Evolutionary conservation across 441 rosid genomes (phyloP).

Genomic region (Pelargonium myrrhifolium): DNA sequence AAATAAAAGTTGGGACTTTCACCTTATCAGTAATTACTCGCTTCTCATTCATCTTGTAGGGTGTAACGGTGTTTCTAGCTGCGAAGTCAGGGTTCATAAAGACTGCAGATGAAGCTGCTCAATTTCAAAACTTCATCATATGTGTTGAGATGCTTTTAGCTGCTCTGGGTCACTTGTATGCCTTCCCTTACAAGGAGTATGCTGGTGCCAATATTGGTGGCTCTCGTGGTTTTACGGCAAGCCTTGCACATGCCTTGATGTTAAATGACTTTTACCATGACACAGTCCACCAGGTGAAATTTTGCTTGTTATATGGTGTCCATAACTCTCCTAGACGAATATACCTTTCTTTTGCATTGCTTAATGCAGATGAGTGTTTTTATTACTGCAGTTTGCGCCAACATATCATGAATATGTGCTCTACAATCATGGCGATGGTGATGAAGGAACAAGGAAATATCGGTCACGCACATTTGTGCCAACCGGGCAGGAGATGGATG

Average conservation of each 20-base stretch:
- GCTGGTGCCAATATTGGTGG: conserved; percentile 91
- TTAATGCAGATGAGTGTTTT: conserved; percentile 22
- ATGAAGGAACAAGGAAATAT: conserved; percentile 79
- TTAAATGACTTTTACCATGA: conserved; percentile 94
- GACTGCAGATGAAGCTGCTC: conserved; percentile 73
- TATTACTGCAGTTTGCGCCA: conserved; percentile 72
- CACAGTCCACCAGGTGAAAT: conserved; percentile 83
- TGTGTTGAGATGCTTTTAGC: conserved; percentile 97
- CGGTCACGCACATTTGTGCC: conserved; percentile 94
- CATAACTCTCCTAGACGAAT: background rate
- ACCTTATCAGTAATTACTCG: background rate
- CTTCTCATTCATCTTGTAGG: conserved; percentile 37
- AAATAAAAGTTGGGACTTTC: background rate
- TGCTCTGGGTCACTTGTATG: conserved; percentile 81
- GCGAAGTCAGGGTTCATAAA: conserved; percentile 75
- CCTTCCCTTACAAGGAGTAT: conserved; percentile 95
- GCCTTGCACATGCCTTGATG: conserved; percentile 85
- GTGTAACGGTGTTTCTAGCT: conserved; percentile 91
- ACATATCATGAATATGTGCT: conserved; percentile 94
- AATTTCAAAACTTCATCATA: conserved; percentile 74
- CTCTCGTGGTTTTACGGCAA: conserved; percentile 56
- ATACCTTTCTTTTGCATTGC: background rate
- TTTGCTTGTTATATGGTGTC: conserved; percentile 7
- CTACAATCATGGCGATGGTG: conserved; percentile 78
- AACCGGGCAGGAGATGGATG: conserved; percentile 96